Percentiles rank a stretch among this genome's conserved stretches.
phyloP scores from a whole-genome alignment of 1,139 yeast genomes.

The Candida glucosophila region DNA sequence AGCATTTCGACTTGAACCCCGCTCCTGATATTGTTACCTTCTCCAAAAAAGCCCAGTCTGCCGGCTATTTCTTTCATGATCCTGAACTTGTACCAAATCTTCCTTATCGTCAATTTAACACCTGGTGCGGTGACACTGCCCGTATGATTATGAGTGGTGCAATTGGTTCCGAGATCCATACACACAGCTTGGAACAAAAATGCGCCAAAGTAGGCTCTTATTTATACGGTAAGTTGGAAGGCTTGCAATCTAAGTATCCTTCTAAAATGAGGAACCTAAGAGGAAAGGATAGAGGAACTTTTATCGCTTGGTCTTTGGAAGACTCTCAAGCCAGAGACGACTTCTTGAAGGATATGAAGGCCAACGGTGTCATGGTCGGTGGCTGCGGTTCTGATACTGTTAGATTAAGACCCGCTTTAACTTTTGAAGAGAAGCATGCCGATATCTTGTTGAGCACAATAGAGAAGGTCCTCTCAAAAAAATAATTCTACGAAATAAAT shows the following conservation, averaged over 20 bases:
- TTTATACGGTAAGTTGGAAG: conserved; percentile 44
- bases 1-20: conserved; percentile 62
- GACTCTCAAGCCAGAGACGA: conserved; percentile 46
- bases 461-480: conserved; percentile 37
- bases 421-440: conserved; percentile 70
- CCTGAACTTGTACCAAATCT: conserved; percentile 60
- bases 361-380: conserved; percentile 65
- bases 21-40: conserved; percentile 80
- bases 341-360: conserved; percentile 49
- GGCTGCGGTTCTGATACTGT: conserved; percentile 72
- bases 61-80: conserved; percentile 73
- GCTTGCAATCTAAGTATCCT: conserved; percentile 46
- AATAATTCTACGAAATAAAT: too few relatives aligned
- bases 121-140: conserved; percentile 89
- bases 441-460: conserved; percentile 49
- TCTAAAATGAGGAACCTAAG: conserved; percentile 46
- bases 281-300: conserved; percentile 70
- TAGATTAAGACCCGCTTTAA: conserved; percentile 70
- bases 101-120: conserved; percentile 81
- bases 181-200: conserved; percentile 47
- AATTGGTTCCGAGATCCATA: conserved; percentile 54
- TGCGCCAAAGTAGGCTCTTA: conserved; percentile 58
- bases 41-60: conserved; percentile 80
- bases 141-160: conserved; percentile 66
- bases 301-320: conserved; percentile 68